Evolutionary conservation across 768 basidiomycete genomes (phyloP).

Genomic region (Cystobasidium tubakii): DNA sequence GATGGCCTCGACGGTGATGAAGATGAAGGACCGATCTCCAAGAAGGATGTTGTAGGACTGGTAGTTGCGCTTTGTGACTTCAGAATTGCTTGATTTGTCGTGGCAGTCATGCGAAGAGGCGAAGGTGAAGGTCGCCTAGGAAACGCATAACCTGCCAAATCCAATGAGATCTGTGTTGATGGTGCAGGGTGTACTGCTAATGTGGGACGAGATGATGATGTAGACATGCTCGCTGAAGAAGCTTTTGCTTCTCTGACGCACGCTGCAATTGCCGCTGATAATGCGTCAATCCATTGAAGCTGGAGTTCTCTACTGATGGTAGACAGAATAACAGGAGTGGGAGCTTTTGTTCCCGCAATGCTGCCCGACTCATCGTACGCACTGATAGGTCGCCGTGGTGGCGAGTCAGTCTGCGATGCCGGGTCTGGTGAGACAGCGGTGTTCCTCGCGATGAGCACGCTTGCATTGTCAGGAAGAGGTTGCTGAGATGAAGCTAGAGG

Average conservation of each 20-base stretch:
- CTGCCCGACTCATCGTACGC: not conserved
- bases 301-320: conserved; percentile 20
- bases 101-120: conserved; percentile 1
- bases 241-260: not conserved
- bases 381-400: not conserved
- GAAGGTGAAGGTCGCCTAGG: not conserved
- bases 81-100: not conserved
- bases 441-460: not conserved
- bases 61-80: not conserved
- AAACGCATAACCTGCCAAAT: not conserved
- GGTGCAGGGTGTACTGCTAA: not conserved
- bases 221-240: not conserved
- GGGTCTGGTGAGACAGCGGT: not conserved
- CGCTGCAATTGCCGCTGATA: not conserved
- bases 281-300: conserved; percentile 7
- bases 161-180: not conserved
- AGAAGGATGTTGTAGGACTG: conserved; percentile 10
- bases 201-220: not conserved
- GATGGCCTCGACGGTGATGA: not conserved
- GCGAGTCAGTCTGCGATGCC: not conserved
- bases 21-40: conserved; percentile 8
- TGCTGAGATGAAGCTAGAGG: not conserved
- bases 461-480: not conserved
- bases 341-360: not conserved
- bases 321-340: not conserved